These are phyloP conservation scores for Suhomyces xylopsoci DNA, from an alignment of 805 yeast species.

Conservation along the genomic window DNA sequence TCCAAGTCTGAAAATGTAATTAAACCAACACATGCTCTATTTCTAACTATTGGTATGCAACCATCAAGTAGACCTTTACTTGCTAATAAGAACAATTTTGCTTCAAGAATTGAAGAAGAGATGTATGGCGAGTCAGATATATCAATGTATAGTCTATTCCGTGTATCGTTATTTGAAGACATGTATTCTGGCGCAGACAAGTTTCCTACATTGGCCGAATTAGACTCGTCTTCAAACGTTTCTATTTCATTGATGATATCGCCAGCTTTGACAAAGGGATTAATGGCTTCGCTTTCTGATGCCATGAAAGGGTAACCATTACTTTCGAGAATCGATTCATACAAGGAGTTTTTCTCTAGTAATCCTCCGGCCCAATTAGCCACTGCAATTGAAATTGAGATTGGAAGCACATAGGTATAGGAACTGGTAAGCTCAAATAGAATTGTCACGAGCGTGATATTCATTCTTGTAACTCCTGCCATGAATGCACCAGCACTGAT, in stretches of 20 bases:
- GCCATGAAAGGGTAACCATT: constrained; percentile 56
- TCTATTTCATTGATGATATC: constrained; percentile 33
- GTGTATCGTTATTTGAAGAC: background rate
- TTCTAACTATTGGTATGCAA: constrained; percentile 46
- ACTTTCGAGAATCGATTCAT: constrained; percentile 44
- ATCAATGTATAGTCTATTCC: constrained; percentile 30
- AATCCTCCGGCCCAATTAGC: constrained; percentile 55
- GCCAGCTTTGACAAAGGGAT: constrained; percentile 25
- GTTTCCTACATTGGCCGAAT: background rate
- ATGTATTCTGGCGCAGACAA: background rate
- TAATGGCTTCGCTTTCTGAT: constrained; percentile 34
- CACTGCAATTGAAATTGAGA: constrained; percentile 53
- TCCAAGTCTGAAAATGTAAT: constrained; percentile 52
- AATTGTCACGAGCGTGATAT: constrained; percentile 49
- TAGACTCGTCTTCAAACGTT: constrained; percentile 11
- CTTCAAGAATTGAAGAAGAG: constrained; percentile 27
- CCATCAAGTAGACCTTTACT: constrained; percentile 47
- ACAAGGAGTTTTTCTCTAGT: constrained; percentile 49
- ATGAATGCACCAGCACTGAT: constrained; percentile 55
- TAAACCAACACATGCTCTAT: constrained; percentile 39
- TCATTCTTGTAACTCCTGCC: constrained; percentile 58
- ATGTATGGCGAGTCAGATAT: constrained; percentile 33
- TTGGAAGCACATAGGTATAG: constrained; percentile 55
- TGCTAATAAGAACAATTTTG: constrained; percentile 37
- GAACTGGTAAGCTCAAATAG: constrained; percentile 55